Evolutionary conservation across 225 moss, liverwort and hornwort species (phyloP), one percentile per base, ranked within the genome.

Genomic region (Rhytidiadelphus loreus): DNA sequence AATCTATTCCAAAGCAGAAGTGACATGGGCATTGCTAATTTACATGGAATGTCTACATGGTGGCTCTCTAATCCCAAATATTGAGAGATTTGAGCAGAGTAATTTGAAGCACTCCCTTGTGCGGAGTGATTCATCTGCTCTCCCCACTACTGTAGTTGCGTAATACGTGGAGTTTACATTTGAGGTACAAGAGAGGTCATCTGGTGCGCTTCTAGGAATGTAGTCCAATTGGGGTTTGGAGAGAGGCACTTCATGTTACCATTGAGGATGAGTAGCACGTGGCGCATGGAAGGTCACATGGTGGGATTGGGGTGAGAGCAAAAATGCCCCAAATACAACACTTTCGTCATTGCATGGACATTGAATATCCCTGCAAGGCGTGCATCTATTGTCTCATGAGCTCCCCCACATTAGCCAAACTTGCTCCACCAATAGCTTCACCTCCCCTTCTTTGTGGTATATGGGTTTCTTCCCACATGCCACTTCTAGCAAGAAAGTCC

Each of bases 381-480:
- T 0, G 1, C 1, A 0, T 21, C 21, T 50, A 3, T 1, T 33
- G 6, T 8, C 1, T 75, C 50, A 1, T 21, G 50, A 75, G 50
- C 19, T 74, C 20, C 12, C 46, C 48, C 32, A 48, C 74, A 74
- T 7, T 19, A 19, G 20, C 50, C 50, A 75, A 12, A 50, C 21
- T 8, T 75, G 50, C 8, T 75, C 46, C 4, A 73, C 17, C 11
- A 73, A 18, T 8, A 73, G 18, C 11, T 17, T 75, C 74, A 74
- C 32, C 20, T 74, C 32, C 12, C 74, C 74, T 12, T 75, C 50
- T 32, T 75, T 4, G 0, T 50, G 32, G 32, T 48, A 50, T 8
- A 75, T 50, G 50, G 74, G 7, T 20, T 74, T 74, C 32, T 74
- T 74, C 4, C 32, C 19, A n/a, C n/a, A n/a, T n/a, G n/a, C n/a